Percentiles rank a stretch among this genome's conserved stretches.
phyloP scores from a whole-genome alignment of 169 alveolate species.

The Babesia gibsoni region DNA sequence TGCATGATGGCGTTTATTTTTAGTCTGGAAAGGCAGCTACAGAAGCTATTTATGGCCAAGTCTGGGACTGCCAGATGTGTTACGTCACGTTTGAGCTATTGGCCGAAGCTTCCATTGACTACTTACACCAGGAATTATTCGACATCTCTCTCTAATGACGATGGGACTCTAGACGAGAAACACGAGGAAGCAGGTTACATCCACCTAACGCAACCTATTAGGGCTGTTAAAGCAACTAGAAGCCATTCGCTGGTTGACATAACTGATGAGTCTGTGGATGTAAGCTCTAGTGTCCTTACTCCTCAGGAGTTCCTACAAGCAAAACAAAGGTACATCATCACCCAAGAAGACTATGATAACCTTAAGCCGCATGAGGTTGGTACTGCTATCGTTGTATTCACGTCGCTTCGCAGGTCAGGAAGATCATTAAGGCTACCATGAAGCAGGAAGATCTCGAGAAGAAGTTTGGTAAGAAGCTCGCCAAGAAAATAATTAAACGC shows the following conservation, averaged over 20 bases:
- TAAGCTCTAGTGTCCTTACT: slow-evolving; percentile 13
- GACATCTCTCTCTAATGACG: too few species aligned
- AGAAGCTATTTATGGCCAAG: neutral
- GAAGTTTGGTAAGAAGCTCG: slow-evolving; percentile 9
- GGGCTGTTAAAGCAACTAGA: neutral
- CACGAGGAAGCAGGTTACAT: neutral
- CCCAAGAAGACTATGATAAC: slow-evolving; percentile 20
- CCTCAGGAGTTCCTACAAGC: slow-evolving; percentile 28
- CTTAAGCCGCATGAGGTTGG: slow-evolving; percentile 58
- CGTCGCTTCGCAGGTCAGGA: slow-evolving; percentile 2
- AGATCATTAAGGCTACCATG: slow-evolving; percentile 5
- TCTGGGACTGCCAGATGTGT: too few species aligned
- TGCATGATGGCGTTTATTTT: slow-evolving; percentile 8
- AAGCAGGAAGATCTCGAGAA: slow-evolving; percentile 25
- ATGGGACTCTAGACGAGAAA: too few species aligned
- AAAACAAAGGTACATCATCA: slow-evolving; percentile 1
- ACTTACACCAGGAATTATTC: too few species aligned
- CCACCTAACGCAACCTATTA: neutral
- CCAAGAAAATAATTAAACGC: slow-evolving; percentile 14
- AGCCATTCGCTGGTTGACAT: slow-evolving; percentile 39
- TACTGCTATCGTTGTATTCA: neutral
- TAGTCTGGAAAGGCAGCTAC: slow-evolving; percentile 13
- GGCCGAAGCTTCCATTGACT: too few species aligned
- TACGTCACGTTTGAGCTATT: too few species aligned
- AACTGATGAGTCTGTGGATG: slow-evolving; percentile 31